Percentiles rank a stretch among this genome's conserved stretches.
These are phyloP conservation scores for sweet orange (Citrus sinensis) DNA, from an alignment of 345 rosid species.

Conservation along the genomic window DVS_A1.0 CM039163.1:41236501-41237000, in stretches of 20 bases:
- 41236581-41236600: no score
- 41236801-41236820: neutral
- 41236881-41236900: neutral
- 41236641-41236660: neutral
- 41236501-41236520: no score
- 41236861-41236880: neutral
- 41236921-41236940: constrained; percentile 85
- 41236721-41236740: neutral
- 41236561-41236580: no score
- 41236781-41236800: no score
- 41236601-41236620: neutral
- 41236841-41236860: no score
- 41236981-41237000: constrained; percentile 91
- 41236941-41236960: constrained; percentile 83
- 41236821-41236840: neutral
- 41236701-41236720: neutral
- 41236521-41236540: no score
- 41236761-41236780: neutral
- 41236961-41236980: constrained; percentile 69
- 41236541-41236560: no score
- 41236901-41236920: neutral
- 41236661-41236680: neutral
- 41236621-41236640: constrained; percentile 1
- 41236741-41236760: neutral
- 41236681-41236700: neutral